Evolutionary conservation across 2,329 filamentous ascomycete species (phyloP).

Genomic region (Teratosphaeria epicoccoides): DNA sequence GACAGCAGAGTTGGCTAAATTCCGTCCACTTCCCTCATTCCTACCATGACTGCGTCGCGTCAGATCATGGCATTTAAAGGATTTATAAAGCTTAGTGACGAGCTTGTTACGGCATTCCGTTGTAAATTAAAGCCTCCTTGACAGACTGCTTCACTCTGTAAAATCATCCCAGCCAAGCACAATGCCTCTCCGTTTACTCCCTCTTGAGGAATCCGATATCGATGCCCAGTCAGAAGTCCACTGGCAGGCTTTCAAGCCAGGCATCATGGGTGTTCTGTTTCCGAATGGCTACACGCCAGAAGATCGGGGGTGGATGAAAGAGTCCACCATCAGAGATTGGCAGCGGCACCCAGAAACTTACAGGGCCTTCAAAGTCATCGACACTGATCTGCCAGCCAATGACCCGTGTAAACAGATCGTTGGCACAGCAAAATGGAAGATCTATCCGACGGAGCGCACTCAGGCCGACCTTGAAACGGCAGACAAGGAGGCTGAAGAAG

Average conservation of each 20-base stretch:
- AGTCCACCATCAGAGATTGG: constrained; percentile 4
- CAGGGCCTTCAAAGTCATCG: constrained; percentile 19
- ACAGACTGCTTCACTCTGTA: neutral
- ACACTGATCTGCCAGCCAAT: constrained; percentile 17
- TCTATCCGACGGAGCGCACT: constrained; percentile 17
- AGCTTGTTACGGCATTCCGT: neutral
- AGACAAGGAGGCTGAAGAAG: constrained; percentile 10
- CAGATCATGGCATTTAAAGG: neutral
- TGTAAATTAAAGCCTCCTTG: neutral
- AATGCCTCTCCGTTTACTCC: constrained; percentile 22
- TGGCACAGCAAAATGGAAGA: constrained; percentile 23
- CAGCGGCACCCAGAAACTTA: constrained; percentile 11
- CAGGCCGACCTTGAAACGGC: constrained; percentile 19
- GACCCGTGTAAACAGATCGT: constrained; percentile 16
- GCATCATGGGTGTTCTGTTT: constrained; percentile 21
- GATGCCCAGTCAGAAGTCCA: constrained; percentile 15
- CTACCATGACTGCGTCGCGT: neutral
- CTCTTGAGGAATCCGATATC: constrained; percentile 16
- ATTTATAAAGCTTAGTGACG: neutral
- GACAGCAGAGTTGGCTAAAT: neutral
- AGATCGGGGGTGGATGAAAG: constrained; percentile 6
- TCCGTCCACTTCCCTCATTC: neutral
- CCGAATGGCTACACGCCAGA: constrained; percentile 16
- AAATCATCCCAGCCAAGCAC: neutral
- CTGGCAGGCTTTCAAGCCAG: constrained; percentile 17